A percentile compares a stretch with the other conserved stretches of the same genome.
Evolutionary conservation across 352 stramenopile species (phyloP).

Genomic region (Phytophthora brassicae): DNA sequence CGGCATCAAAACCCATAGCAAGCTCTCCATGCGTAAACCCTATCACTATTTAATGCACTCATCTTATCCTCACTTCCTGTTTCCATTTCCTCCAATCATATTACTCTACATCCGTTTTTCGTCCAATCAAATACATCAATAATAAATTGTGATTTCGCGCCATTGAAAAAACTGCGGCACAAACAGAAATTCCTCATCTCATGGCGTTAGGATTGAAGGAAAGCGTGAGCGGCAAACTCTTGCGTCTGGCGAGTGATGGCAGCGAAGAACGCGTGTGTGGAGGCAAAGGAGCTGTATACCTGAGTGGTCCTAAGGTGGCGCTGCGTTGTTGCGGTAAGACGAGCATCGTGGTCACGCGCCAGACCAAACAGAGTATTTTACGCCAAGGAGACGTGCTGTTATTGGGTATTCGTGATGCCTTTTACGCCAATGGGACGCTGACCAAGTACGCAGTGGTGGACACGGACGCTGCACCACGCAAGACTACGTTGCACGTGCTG

Average conservation of each 20-base stretch:
- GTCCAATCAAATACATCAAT: background rate
- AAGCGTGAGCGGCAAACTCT: constrained; percentile 67
- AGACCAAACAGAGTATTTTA: constrained; percentile 75
- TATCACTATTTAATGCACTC: constrained; percentile 36
- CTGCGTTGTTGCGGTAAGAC: constrained; percentile 80
- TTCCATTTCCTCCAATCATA: background rate
- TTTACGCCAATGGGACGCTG: constrained; percentile 83
- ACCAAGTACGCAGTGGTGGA: constrained; percentile 87
- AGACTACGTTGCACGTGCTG: constrained; percentile 33
- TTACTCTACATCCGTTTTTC: background rate
- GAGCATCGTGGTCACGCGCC: constrained; percentile 70
- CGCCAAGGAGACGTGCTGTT: constrained; percentile 74
- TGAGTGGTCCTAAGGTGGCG: constrained; percentile 64
- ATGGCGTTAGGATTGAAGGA: constrained; percentile 69
- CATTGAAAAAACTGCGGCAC: constrained; percentile 14
- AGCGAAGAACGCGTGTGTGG: constrained; percentile 63
- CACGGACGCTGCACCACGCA: constrained; percentile 26
- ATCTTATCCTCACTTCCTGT: background rate
- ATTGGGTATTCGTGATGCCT: constrained; percentile 62
- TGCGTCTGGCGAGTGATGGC: constrained; percentile 45
- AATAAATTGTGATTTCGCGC: background rate
- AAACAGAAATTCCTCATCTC: background rate
- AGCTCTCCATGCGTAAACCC: constrained; percentile 12
- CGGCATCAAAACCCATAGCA: constrained; percentile 25
- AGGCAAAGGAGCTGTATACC: constrained; percentile 67